Evolutionary conservation across 306 rosid species (phyloP), one percentile per base, ranked within the genome.

Genomic region (Rosa chinensis): DNA sequence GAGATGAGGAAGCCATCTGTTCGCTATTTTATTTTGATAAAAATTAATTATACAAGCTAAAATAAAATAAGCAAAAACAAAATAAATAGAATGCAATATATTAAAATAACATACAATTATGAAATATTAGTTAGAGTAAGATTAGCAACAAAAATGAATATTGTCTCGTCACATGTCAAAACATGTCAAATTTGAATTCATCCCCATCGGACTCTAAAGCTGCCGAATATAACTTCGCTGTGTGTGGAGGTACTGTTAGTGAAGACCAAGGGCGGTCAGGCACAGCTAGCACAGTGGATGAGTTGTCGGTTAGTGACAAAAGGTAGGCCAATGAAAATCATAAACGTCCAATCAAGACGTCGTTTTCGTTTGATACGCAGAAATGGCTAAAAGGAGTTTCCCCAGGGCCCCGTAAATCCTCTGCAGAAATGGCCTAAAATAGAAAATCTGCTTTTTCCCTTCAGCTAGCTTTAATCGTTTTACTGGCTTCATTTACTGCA

Each of bases 191-290:
- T 25, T 25, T 25, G 28, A 25, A 25, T 25, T 25, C 28, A 25
- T 25, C 28, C 1, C 28, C 28, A 25, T 25, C 1, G 28, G 28
- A 25, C 28, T 25, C 28, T 25, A 32, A 32, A 32, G 35, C 3
- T 32, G 35, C 35, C 35, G 2, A 32, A 32, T 2, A 32, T 32
- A 32, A 32, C 35, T 32, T n/a, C 76, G 53, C 75, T 74, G 75
- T 85, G 88, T 78, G 81, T 78, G 14, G 84, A 76, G 56, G 17
- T 79, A 61, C 72, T 85, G 70, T 82, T 85, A 17, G 75, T 85
- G 49, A 79, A 75, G 79, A 79, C 84, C 44, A 82, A 73, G 73
- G 84, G 79, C 78, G 75, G 81, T 49, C 70, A 74, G 47, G 68
- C 79, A 21, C 88, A 53, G 71, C 77, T 82, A 6, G 56, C 86